Evolutionary conservation across 2,329 filamentous ascomycete species (phyloP), one percentile per base, ranked within the genome.

Genomic region (Fusarium sp.): DNA sequence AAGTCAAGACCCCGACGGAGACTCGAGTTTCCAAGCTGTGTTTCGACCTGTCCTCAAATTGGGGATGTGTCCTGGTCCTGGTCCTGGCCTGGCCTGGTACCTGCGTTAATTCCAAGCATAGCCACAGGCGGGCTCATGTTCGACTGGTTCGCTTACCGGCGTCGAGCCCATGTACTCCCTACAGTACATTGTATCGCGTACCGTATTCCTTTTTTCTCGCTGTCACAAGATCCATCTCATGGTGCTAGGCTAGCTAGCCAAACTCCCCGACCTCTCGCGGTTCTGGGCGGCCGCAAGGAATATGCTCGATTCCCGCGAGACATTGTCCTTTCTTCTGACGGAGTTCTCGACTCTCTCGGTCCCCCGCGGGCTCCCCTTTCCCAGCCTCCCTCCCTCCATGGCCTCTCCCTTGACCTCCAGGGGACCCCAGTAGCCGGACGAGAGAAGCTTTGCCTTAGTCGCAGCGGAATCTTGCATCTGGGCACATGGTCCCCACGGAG

Each of bases 401-500:
- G 14, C 64, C 50, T 30, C 65, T 68, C 66, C 59, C 56, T 41
- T 71, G 66, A 52, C 64, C 64, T 61, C 64, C 66, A 72, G 65
- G 71, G 63, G 48, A 52, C 68, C 61, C 65, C 67, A 61, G 57
- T 62, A 57, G 54, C 66, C 63, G 69, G 67, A 74, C 67, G 71
- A 67, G 64, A 75, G 66, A 73, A 67, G 60, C 57, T 52, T 30
- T 68, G 62, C 35, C 56, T 74, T 78, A 71, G 70, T 73, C 71
- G 68, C 72, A 67, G 71, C 72, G 76, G 76, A 74, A 81, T 81
- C 79, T 79, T 80, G 78, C 80, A 81, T 78, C 68, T 43, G 48
- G 60, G 64, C 64, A 69, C 67, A 70, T 75, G 70, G 67, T 59
- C 66, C 54, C 71, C 68, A 64, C 66, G 67, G 63, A 72, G 67